These are phyloP conservation scores for Corymbia citriodora DNA, from an alignment of 441 rosid species.

Conservation along the genomic window DNA sequence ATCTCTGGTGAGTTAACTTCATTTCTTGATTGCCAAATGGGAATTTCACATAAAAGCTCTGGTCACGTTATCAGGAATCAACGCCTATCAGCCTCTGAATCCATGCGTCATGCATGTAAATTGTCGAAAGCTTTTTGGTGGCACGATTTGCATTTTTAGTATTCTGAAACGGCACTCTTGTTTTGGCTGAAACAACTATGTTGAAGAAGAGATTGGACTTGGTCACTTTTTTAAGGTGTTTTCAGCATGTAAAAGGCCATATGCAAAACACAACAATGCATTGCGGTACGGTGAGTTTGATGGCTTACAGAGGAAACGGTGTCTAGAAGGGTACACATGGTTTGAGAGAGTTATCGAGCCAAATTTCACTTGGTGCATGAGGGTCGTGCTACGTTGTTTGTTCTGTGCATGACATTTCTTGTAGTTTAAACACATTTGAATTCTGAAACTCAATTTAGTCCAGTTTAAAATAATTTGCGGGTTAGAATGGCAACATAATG, in stretches of 20 bases:
- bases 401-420: neutral
- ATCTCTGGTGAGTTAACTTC: conserved; percentile 57
- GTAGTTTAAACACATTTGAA: neutral
- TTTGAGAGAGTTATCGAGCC: neutral
- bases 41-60: neutral
- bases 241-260: neutral
- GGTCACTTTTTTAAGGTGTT: neutral
- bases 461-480: neutral
- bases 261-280: neutral
- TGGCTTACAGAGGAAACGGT: neutral
- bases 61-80: neutral
- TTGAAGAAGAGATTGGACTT: neutral
- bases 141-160: neutral
- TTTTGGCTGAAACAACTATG: neutral
- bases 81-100: neutral
- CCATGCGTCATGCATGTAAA: neutral
- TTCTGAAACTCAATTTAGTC: neutral
- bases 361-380: neutral
- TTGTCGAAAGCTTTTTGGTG: neutral
- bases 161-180: neutral
- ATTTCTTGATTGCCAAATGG: neutral
- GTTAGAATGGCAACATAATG: neutral
- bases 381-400: neutral
- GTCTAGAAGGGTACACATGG: neutral
- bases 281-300: neutral